Base-by-base conservation (phyloP, 805 yeast species). In the Ogataea polymorpha region DNA sequence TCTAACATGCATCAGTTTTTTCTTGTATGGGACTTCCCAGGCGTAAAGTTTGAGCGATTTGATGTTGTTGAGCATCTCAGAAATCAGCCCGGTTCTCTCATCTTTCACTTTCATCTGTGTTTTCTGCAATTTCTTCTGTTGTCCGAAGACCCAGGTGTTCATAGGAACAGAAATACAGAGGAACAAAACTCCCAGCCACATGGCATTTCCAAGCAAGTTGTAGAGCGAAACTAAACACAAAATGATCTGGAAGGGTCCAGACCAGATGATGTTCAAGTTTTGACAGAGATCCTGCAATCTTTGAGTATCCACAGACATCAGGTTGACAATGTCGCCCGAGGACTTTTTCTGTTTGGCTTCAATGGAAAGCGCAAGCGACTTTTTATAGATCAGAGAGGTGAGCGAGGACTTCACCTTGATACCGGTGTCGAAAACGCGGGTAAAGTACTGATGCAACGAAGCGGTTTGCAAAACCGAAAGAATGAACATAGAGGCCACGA, bases 111-210 rank as follows among this genome's bases (percentile, higher is more conserved):
- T 76, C 98, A 93, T 93, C 65, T 89, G 97, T 6, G 71, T 62
- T 59, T 84, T 86, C 64, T 90, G 96, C 46, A 88, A 69, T 9
- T 62, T 70, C 63, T 83, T 86, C 63, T 83, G 89, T 42, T 66
- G 65, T 53, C 75, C 74, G 46, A 89, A 84, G 49, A 90, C 68
- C 16, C 70, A 60, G 3, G 87, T 81, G 58, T 90, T 89, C 35
- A 87, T 56, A 5, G 96, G 96, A 50, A 89, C 79, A 76, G 88
- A 80, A 23, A 88, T 55, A 3, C 80, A 57, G 77, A 90, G 79
- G 43, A 91, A 79, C 23, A 75, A 63, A 11, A 91, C 95, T 61
- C 98, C 98, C 30, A 95, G 83, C 96, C 96, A 87, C 95, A 90
- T 89, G n/a, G 93, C 77, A 44, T 80, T 77, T 26, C 96, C 96